phyloP scores from a whole-genome alignment of 768 basidiomycete genomes.

The Boletus pseudopeckii region DNA sequence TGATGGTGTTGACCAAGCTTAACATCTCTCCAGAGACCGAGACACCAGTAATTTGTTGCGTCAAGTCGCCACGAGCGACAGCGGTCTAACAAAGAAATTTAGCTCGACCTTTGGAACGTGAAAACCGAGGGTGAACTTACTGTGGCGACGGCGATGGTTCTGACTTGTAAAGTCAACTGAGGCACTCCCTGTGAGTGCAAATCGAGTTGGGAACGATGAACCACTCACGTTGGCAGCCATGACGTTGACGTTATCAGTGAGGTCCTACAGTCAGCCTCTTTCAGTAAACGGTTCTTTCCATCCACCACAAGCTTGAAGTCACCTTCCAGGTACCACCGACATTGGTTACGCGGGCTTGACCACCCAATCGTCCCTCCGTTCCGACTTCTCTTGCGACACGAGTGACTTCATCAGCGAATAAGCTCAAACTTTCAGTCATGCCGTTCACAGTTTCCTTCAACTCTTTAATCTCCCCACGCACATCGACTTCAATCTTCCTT shows the following conservation, averaged over 20 bases:
- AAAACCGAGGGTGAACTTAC: slow-evolving; percentile 40
- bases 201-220: background rate
- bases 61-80: slow-evolving; percentile 91
- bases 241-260: slow-evolving; percentile 94
- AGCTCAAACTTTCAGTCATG: slow-evolving; percentile 86
- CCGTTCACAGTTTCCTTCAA: slow-evolving; percentile 91
- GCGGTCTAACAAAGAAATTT: slow-evolving; percentile 56
- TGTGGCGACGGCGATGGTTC: slow-evolving; percentile 89
- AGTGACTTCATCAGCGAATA: slow-evolving; percentile 81
- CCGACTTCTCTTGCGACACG: slow-evolving; percentile 96
- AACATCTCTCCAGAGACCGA: slow-evolving; percentile 95
- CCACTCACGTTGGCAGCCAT: slow-evolving; percentile 85
- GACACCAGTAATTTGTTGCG: slow-evolving; percentile 89
- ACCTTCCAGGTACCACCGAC: slow-evolving; percentile 96
- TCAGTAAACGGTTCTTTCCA: background rate
- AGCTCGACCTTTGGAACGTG: background rate
- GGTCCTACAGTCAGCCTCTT: slow-evolving; percentile 43
- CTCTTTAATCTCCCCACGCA: slow-evolving; percentile 88
- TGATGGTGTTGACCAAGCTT: slow-evolving; percentile 96
- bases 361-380: slow-evolving; percentile 92
- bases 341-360: slow-evolving; percentile 89
- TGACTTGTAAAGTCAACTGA: slow-evolving; percentile 88
- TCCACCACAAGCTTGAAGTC: background rate
- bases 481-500: slow-evolving; percentile 89
- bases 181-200: slow-evolving; percentile 4